Conservation (phyloP, 2,329 filamentous ascomycete species). For the Penicillium thymicola region DNA sequence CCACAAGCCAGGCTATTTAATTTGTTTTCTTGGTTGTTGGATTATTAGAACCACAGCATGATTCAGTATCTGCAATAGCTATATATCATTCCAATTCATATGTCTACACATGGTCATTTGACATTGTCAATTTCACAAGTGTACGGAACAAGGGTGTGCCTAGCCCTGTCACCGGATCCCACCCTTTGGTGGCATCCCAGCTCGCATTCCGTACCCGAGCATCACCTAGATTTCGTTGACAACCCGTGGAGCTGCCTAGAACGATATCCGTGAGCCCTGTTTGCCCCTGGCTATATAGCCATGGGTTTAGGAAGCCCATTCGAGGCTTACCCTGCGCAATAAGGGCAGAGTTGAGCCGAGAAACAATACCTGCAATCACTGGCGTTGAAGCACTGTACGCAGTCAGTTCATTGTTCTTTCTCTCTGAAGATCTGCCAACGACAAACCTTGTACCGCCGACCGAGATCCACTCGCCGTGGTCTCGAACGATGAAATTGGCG, state of each 20-base stretch:
- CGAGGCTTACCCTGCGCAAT: conserved; percentile 52
- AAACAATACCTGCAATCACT: conserved; percentile 60
- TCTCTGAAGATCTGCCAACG: neutral
- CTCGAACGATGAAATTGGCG: conserved; percentile 39
- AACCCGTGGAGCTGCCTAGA: conserved; percentile 47
- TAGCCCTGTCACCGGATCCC: conserved; percentile 51
- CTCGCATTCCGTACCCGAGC: conserved; percentile 44
- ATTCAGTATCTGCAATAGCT: neutral
- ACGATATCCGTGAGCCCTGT: conserved; percentile 50
- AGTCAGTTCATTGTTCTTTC: conserved; percentile 11
- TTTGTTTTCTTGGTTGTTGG: neutral
- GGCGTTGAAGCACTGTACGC: conserved; percentile 55
- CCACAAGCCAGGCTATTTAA: neutral
- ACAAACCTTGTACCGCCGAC: conserved; percentile 50
- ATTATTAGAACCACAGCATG: neutral
- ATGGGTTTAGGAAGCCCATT: conserved; percentile 62
- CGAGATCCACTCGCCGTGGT: conserved; percentile 34
- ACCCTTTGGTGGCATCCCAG: conserved; percentile 51
- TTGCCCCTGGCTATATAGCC: conserved; percentile 52
- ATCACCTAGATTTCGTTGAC: conserved; percentile 38
- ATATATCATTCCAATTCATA: neutral
- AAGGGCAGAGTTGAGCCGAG: conserved; percentile 62
- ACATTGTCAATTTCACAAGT: conserved; percentile 18
- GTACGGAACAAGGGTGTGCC: conserved; percentile 32
- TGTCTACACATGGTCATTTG: neutral